Base-by-base conservation (phyloP, 2,329 filamentous ascomycete genomes). In the Colletotrichum sp. region DNA sequence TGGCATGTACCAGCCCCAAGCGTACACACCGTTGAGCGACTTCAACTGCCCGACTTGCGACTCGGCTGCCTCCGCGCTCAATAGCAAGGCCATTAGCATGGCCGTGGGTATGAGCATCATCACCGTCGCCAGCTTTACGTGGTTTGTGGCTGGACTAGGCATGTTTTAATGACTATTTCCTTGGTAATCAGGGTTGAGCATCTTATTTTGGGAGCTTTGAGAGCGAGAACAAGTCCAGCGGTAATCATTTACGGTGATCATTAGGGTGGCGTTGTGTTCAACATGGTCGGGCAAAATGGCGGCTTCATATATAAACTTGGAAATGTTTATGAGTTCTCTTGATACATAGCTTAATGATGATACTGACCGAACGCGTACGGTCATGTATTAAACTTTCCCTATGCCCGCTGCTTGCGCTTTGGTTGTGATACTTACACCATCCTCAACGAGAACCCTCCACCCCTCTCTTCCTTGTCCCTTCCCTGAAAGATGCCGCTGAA, bases 401-500 rank as follows among this genome's bases (percentile, higher is more conserved):
- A 18, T 18, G 30, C 16, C 5, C 24, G 15, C 12, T 13, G 15
- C 12, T 62, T 28, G n/a, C n/a, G 18, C 13, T 24, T 8, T 44
- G 78, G n/a, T 34, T 28, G 30, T 34, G 59, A 24, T 4, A 30
- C n/a, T 15, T 72, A 87, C 13, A 85, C 88, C 86, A 96, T 90
- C 55, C 93, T 90, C 77, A 96, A 84, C 15, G 88, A 90, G 85
- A 92, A 94, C 10, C 93, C 92, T 39, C 91, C 93, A 5, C 93
- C 93, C 68, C 87, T 88, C 82, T 93, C 92, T 81, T 93, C 93
- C 78, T 88, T 90, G 69, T 93, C 90, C 39, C 92, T 89, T 3
- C 92, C 91, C 13, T 92, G 90, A 83, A 96, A 95, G 52, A 96
- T 93, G 78, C 93, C 90, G 70, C 91, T 93, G 80, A 95, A 93